Base-by-base conservation (phyloP, 805 yeast genomes). In the Kuraishia piskuri region DNA sequence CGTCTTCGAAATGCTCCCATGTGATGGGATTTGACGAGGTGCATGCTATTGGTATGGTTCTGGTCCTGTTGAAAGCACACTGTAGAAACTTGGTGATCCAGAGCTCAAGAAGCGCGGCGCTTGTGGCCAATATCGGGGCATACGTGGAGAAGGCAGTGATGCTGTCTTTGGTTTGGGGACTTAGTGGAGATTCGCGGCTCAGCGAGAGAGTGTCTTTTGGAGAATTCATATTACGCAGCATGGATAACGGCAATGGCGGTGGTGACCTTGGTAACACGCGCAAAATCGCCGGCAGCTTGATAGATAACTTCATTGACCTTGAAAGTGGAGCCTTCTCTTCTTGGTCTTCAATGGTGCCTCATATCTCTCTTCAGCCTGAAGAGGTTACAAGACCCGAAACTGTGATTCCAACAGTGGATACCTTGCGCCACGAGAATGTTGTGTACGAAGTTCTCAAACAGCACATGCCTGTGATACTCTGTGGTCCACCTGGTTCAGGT, bases 401-500 rank as follows among this genome's bases (percentile, higher is more conserved):
- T 0, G 80, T 92, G 1, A 77, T 92, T 9, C 88, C 95, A 0
- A 92, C 98, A 0, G 61, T 79, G 0, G 97, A 90, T 58, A 90
- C 97, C 0, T 63, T 76, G 1, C 74, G 83, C 53, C 88, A 88
- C 54, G 92, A 88, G 55, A 63, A 70, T 1, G 61, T 88, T 10
- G 73, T 92, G 1, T 77, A 75, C 53, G 71, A 83, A 0, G 65
- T 87, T 1, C 61, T 91, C 40, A 71, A 73, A 36, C 79, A 79
- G 48, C 84, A 78, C 52, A 69, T 70, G 45, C 81, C 95, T 0
- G 64, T 89, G 19, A 72, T 92, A 24, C 72, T 92, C 22, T 90
- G 96, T 68, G 98, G 98, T 2, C 98, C 98, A 0, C 97, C 98
- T 0, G 98, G 98, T 3, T 86, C 97, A 0, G 98, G 98, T 54